These are phyloP conservation scores for Cytospora leucostoma DNA, from an alignment of 2,329 filamentous ascomycete species.

Conservation along the genomic window DNA sequence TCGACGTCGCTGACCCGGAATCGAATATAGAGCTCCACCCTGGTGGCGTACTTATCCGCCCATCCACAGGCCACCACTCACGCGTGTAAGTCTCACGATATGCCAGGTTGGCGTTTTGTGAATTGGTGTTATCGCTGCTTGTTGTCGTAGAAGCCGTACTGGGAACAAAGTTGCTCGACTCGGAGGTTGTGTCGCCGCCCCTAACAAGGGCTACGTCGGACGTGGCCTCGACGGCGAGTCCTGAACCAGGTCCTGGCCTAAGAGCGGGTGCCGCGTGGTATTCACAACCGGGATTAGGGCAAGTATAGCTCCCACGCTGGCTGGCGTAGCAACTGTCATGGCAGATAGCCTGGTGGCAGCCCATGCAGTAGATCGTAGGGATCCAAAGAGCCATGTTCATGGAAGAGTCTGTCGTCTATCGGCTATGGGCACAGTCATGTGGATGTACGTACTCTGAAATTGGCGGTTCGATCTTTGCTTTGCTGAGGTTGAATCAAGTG, in stretches of 20 bases:
- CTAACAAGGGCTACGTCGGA: too few relatives aligned
- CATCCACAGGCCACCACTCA: background rate
- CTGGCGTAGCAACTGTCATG: background rate
- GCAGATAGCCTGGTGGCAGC: conserved; percentile 4
- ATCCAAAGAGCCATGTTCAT: background rate
- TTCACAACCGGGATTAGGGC: conserved; percentile 10
- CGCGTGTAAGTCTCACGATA: background rate
- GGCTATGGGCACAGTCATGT: background rate
- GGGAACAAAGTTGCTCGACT: too few relatives aligned
- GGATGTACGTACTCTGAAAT: background rate
- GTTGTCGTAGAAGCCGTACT: too few relatives aligned
- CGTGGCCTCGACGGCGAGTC: background rate
- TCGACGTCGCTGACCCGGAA: background rate
- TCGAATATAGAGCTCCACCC: background rate
- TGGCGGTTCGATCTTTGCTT: background rate
- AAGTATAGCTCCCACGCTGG: conserved; percentile 6
- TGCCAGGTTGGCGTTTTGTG: background rate
- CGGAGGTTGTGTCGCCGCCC: too few relatives aligned
- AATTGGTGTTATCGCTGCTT: background rate
- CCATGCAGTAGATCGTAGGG: conserved; percentile 1
- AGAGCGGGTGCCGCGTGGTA: background rate
- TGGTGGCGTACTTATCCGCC: background rate
- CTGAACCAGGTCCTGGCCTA: background rate
- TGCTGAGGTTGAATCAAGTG: background rate
- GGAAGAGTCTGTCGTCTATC: background rate